These are phyloP conservation scores for Stygiomarasmius scandens DNA, from an alignment of 1,284 basidiomycete genomes.

Conservation along the genomic window DNA sequence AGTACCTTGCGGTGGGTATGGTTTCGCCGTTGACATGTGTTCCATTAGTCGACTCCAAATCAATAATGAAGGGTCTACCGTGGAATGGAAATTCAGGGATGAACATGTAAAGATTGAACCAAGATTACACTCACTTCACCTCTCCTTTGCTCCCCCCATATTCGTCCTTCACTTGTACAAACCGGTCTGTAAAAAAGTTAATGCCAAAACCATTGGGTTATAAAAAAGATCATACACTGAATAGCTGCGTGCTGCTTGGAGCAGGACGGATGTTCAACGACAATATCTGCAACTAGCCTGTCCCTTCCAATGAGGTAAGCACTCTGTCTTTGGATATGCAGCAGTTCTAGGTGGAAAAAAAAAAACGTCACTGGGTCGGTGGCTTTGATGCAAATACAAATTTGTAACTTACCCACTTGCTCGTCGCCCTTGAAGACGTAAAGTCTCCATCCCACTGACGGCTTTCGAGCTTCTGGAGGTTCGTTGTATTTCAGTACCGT, in stretches of 20 bases:
- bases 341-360: conserved; percentile 59
- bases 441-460: conserved; percentile 86
- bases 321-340: conserved; percentile 92
- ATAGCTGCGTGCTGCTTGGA: conserved; percentile 99
- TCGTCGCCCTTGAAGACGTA: conserved; percentile 76
- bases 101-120: conserved; percentile 7
- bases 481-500: conserved; percentile 98
- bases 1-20: conserved; percentile 88
- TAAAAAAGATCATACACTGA: conserved; percentile 68
- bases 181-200: conserved; percentile 78
- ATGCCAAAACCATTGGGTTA: too few relatives aligned
- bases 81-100: conserved; percentile 13
- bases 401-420: conserved; percentile 57
- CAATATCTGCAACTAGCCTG: conserved; percentile 84
- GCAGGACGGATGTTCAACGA: conserved; percentile 93
- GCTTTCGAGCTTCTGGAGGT: conserved; percentile 96
- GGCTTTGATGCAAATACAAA: not conserved
- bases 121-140: conserved; percentile 63
- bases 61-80: conserved; percentile 88
- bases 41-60: conserved; percentile 96
- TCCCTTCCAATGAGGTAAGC: conserved; percentile 95
- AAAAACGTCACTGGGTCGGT: not conserved
- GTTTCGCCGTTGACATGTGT: conserved; percentile 88
- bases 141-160: conserved; percentile 77
- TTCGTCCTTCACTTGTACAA: conserved; percentile 86